phyloP scores from a whole-genome alignment of 495 filamentous ascomycete genomes.

The Pseudevernia furfuracea region DNA sequence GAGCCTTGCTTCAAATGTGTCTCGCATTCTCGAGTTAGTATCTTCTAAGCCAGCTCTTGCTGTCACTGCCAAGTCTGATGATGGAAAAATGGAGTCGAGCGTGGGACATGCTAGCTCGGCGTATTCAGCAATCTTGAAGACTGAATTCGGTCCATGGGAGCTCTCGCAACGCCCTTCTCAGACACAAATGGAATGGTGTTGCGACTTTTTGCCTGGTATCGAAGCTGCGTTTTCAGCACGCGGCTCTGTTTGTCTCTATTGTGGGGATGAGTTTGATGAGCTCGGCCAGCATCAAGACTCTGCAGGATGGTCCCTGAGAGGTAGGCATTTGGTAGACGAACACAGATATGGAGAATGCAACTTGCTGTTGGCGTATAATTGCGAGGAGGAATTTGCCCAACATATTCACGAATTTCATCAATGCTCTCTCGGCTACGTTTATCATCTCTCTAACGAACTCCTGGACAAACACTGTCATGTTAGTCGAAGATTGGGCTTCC shows the following conservation, averaged over 20 bases:
- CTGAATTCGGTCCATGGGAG: too few species aligned
- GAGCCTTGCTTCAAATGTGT: constrained; percentile 1
- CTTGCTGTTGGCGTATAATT: background rate
- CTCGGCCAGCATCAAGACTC: too few species aligned
- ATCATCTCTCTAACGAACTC: too few species aligned
- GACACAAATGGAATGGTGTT: background rate
- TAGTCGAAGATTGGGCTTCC: too few species aligned
- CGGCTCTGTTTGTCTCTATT: too few species aligned
- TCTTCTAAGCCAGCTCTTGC: background rate
- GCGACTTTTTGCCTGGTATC: background rate
- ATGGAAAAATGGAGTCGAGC: background rate
- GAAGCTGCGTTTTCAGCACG: background rate
- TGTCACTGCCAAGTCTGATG: background rate
- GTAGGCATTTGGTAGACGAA: background rate
- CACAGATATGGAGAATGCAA: constrained; percentile 6
- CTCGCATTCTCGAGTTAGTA: background rate
- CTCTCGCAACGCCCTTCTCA: background rate
- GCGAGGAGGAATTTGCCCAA: background rate
- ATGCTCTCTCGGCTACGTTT: too few species aligned
- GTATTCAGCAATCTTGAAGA: too few species aligned
- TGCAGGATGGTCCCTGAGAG: background rate
- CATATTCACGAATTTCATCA: background rate
- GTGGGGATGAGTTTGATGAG: background rate
- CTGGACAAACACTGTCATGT: too few species aligned
- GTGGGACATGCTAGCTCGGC: background rate